A percentile compares a stretch with the other conserved stretches of the same genome.
These are phyloP conservation scores for Tricladium varicosporioides DNA, from an alignment of 2,329 filamentous ascomycete species.

Conservation along the genomic window DNA sequence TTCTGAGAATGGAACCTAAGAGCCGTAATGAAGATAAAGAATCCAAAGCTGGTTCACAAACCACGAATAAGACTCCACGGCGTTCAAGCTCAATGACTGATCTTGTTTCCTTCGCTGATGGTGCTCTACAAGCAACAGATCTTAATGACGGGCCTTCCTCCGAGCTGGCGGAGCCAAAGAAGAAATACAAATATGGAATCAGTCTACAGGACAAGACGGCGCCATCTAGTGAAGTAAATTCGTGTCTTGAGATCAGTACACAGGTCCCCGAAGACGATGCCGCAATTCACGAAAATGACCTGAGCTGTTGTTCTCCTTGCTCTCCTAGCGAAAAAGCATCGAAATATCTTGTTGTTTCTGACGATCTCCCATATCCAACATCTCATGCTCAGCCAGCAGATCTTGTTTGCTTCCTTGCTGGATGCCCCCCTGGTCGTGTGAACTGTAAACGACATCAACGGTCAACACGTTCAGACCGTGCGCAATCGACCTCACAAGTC, in stretches of 20 bases:
- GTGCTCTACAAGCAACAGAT: neutral
- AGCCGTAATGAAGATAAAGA: neutral
- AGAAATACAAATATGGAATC: conserved; percentile 23
- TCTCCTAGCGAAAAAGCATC: conserved; percentile 17
- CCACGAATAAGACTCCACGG: conserved; percentile 8
- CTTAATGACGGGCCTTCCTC: conserved; percentile 1
- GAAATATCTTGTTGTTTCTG: conserved; percentile 18
- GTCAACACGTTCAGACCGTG: neutral
- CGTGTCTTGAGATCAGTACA: conserved; percentile 22
- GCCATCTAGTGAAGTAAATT: conserved; percentile 14
- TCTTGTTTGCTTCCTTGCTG: conserved; percentile 26
- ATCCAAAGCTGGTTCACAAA: neutral
- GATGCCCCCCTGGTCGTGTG: conserved; percentile 19
- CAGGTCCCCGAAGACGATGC: conserved; percentile 21
- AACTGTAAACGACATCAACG: conserved; percentile 19
- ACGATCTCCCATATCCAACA: conserved; percentile 2
- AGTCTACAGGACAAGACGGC: conserved; percentile 25
- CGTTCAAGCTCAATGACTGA: conserved; percentile 17
- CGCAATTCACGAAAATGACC: conserved; percentile 21
- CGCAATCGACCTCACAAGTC: conserved; percentile 5
- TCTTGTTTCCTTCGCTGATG: conserved; percentile 5
- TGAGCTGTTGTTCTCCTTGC: conserved; percentile 23
- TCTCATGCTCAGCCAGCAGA: conserved; percentile 20
- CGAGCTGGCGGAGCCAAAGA: conserved; percentile 11
- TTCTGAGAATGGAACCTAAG: conserved; percentile 8